Evolutionary conservation across 805 yeast genomes (phyloP).

Genomic region (Candida endomychidarum): DNA sequence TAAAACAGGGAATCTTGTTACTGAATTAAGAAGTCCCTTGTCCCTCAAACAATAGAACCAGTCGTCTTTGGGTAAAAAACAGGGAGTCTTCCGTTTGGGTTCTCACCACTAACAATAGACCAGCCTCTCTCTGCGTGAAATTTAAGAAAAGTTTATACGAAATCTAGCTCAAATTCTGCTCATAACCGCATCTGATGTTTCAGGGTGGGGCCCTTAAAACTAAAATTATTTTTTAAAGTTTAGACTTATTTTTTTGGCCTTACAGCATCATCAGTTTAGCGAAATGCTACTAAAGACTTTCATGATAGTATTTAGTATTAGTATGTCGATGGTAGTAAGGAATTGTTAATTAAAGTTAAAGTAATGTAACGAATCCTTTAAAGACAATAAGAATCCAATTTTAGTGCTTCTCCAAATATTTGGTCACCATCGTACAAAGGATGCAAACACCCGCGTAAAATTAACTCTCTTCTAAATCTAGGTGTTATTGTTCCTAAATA

Average conservation of each 20-base stretch:
- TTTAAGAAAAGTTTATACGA: slow-evolving; percentile 3
- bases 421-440: too few relatives aligned
- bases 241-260: too few relatives aligned
- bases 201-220: not conserved
- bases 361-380: too few relatives aligned
- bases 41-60: not conserved
- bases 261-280: too few relatives aligned
- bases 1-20: slow-evolving; percentile 3
- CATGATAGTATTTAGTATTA: too few relatives aligned
- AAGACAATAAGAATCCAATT: not conserved
- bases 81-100: too few relatives aligned
- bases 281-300: too few relatives aligned
- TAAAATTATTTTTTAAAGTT: not conserved
- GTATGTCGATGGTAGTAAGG: too few relatives aligned
- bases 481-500: not conserved
- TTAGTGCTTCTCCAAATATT: too few relatives aligned
- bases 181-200: not conserved
- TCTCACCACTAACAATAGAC: too few relatives aligned
- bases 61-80: slow-evolving; percentile 5
- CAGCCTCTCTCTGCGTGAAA: slow-evolving; percentile 1
- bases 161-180: not conserved
- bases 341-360: too few relatives aligned
- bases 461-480: not conserved
- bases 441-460: not conserved
- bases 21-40: not conserved